Percentiles rank a stretch among this genome's conserved stretches.
Conservation (phyloP, 768 basidiomycete genomes). For the Lanmaoa pseudosensibilis region DNA sequence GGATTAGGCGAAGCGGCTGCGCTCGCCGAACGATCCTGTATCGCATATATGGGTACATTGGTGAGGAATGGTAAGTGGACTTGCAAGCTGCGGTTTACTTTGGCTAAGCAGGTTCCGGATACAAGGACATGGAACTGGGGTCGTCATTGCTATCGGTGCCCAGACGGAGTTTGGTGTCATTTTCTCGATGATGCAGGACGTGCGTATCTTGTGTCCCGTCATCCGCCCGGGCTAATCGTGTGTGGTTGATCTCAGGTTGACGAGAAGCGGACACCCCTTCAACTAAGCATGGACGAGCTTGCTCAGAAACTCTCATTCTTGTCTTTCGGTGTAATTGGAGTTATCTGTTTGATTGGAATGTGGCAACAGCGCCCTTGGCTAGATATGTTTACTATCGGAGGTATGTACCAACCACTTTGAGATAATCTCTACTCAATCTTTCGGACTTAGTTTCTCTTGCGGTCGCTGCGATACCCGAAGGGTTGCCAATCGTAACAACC, state of each 20-base stretch:
- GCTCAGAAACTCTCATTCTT: constrained; percentile 87
- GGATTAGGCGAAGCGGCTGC: constrained; percentile 46
- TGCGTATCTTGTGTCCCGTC: constrained; percentile 33
- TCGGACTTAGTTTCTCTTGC: constrained; percentile 79
- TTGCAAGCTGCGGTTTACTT: neutral
- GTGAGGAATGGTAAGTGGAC: constrained; percentile 73
- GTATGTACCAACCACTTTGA: constrained; percentile 42
- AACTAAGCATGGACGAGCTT: constrained; percentile 94
- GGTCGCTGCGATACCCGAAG: constrained; percentile 98
- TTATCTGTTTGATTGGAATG: constrained; percentile 90
- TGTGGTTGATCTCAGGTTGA: constrained; percentile 47
- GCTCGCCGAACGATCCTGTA: constrained; percentile 81
- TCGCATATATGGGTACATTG: constrained; percentile 95
- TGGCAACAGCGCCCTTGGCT: constrained; percentile 85
- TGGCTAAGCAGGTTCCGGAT: constrained; percentile 1
- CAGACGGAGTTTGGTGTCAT: constrained; percentile 95
- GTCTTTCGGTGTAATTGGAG: constrained; percentile 92
- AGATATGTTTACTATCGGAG: constrained; percentile 99
- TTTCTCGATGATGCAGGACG: constrained; percentile 98
- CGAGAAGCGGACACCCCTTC: constrained; percentile 89
- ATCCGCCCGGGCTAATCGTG: neutral
- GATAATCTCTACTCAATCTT: constrained; percentile 7
- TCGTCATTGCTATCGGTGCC: constrained; percentile 83
- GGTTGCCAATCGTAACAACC: constrained; percentile 94
- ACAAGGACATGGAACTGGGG: constrained; percentile 74